Conservation (phyloP, 371 early-diverging fungal genomes). For the Mortierella sp. region DNA sequence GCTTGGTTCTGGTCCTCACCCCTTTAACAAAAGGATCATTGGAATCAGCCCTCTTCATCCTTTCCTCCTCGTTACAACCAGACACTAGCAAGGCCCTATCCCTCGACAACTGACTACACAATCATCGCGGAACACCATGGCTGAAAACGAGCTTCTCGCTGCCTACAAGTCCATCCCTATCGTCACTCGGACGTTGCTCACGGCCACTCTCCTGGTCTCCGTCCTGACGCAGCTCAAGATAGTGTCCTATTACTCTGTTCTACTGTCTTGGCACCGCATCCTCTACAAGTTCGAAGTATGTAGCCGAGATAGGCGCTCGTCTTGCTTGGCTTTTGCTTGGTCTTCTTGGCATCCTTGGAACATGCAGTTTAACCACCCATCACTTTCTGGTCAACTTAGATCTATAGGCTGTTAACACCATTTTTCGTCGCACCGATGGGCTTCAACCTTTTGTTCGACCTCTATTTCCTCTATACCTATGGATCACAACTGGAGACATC, state of each 20-base stretch:
- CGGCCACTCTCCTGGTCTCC: constrained; percentile 63
- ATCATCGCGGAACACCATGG: constrained; percentile 14
- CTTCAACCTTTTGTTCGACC: constrained; percentile 71
- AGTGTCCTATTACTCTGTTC: constrained; percentile 53
- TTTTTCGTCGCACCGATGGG: constrained; percentile 69
- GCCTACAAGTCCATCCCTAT: constrained; percentile 72
- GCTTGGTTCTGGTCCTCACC: too few relatives aligned
- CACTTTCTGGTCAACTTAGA: constrained; percentile 47
- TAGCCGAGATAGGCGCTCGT: not conserved
- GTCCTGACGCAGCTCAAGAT: constrained; percentile 60
- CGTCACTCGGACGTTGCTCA: constrained; percentile 70
- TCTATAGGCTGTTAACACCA: constrained; percentile 82
- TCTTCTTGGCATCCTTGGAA: not conserved
- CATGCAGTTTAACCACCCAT: not conserved
- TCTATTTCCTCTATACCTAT: constrained; percentile 80
- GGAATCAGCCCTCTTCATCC: too few relatives aligned
- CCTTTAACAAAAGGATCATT: too few relatives aligned
- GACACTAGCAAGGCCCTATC: too few relatives aligned
- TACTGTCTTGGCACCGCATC: constrained; percentile 59
- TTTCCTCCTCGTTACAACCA: too few relatives aligned
- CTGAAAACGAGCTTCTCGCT: constrained; percentile 58
- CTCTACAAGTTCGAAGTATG: constrained; percentile 57
- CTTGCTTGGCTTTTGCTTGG: not conserved
- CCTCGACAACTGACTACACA: not conserved
- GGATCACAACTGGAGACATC: constrained; percentile 77